Base-by-base conservation (phyloP, 441 rosid genomes). In the Populus hybrid region DNA sequence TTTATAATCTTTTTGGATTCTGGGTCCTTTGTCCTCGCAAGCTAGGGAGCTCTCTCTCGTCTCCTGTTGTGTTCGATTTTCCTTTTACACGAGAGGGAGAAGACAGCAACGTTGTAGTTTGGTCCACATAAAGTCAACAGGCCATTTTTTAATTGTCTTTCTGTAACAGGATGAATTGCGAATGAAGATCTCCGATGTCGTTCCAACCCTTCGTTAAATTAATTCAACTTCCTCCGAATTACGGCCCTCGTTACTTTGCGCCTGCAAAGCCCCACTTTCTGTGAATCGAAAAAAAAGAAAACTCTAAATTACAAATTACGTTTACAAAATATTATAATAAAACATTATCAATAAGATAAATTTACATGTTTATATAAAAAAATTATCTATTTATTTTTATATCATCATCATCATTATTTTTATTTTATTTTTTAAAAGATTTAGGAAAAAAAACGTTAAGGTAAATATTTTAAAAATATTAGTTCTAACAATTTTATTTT, bases 1-100 rank as follows among this genome's bases (percentile, higher is more conserved):
- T 32, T 32, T 21, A 72, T 74, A 69, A 76, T 70, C 50, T 9
- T 67, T 76, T 67, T 32, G 75, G 24, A 67, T 59, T 72, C 36
- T 36, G 69, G 76, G n/a, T 50, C 11, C 21, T 34, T 35, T 9
- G 67, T 10, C 24, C 12, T 7, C 26, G 9, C 65, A n/a, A 8
- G 9, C 26, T n/a, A 57, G 10, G 24, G 63, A 18, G 35, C 23
- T 24, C 32, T 5, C 9, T 7, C 34, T 69, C 19, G 66, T 21
- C 12, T 42, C 23, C 9, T n/a, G 65, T 21, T 21, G 26, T 21
- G 65, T 61, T 61, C 65, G 14, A 24, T 61, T 21, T 61, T 61
- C 9, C 21, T 9, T 46, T 46, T 14, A 46, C 57, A 46, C 65
- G 65, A 9, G 65, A n/a, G 65, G 21, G 65, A 61, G 57, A 59